These are phyloP conservation scores for Talaromyces pinophilus DNA, from an alignment of 2,329 filamentous ascomycete genomes.

Conservation along the genomic window DNA sequence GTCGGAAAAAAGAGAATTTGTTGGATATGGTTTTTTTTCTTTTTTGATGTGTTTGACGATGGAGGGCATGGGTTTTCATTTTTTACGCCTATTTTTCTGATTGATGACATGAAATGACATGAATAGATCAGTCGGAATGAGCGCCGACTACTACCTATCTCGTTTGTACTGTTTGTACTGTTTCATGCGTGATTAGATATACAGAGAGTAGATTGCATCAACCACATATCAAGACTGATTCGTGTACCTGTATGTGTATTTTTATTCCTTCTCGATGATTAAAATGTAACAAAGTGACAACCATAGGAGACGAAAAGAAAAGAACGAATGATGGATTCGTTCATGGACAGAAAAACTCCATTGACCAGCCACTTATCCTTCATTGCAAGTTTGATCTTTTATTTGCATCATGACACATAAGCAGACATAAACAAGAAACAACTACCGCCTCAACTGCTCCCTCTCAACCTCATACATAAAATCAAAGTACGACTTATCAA, in stretches of 20 bases:
- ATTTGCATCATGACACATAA: slow-evolving; percentile 21
- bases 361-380: slow-evolving; percentile 11
- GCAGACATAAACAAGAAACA: slow-evolving; percentile 8
- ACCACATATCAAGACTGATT: background rate
- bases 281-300: background rate
- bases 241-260: background rate
- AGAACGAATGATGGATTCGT: background rate
- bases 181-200: slow-evolving; percentile 8
- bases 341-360: slow-evolving; percentile 4
- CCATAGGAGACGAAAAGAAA: background rate
- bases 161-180: slow-evolving; percentile 18
- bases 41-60: background rate
- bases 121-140: slow-evolving; percentile 23
- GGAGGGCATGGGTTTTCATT: background rate
- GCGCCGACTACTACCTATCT: slow-evolving; percentile 22
- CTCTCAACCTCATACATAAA: slow-evolving; percentile 98
- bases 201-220: slow-evolving; percentile 10
- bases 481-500: slow-evolving; percentile 98
- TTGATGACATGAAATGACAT: slow-evolving; percentile 9
- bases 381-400: slow-evolving; percentile 7
- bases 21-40: background rate
- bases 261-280: slow-evolving; percentile 4
- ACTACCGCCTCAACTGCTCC: slow-evolving; percentile 59
- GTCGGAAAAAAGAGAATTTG: background rate
- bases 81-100: background rate